Evolutionary conservation across 2,329 filamentous ascomycete genomes (phyloP), one percentile per base, ranked within the genome.

Genomic region (Chrysoporthe deuterocubensis): DNA sequence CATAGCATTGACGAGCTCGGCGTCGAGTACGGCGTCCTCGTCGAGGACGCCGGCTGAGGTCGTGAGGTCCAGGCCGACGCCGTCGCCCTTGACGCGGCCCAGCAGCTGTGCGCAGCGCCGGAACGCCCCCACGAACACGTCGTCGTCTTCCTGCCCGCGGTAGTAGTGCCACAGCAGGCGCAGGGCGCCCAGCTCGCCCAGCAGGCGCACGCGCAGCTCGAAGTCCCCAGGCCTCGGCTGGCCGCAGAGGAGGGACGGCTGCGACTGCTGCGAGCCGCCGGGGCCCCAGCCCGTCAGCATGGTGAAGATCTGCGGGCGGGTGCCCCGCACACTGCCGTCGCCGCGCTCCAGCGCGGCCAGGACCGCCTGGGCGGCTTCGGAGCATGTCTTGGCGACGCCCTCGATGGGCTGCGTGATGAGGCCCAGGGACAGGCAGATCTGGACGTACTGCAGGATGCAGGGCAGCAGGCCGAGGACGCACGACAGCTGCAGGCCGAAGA

Each of bases 151-250:
- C 43, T 32, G 52, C 16, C 16, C 18, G 8, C 40, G 43, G 14
- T 21, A 40, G 8, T 62, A 44, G 26, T 71, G 65, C 69, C 68
- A 68, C 46, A 71, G 34, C 16, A 71, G 61, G 40, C 69, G 65
- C 32, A 66, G 37, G 11, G 69, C 69, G 52, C 73, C 73, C 4
- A 75, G 69, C 46, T 74, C 71, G 7, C 68, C 73, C 32, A 74
- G 62, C 1, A 72, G 42, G 3, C 48, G 48, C 9, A 66, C 48
- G 44, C 71, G 73, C 6, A 62, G 43, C 8, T 42, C 40, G 61
- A 50, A 58, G 6, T 58, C 11, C 8, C n/a, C 32, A 11, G 58
- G 42, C 3, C 42, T 13, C 14, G 61, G 50, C 8, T 42, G 40
- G 2, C 60, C 52, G 14, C 70, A 70, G 34, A 72, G 70, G 11